Evolutionary conservation across 805 yeast species (phyloP).

Genomic region (Suhomyces sp.): DNA sequence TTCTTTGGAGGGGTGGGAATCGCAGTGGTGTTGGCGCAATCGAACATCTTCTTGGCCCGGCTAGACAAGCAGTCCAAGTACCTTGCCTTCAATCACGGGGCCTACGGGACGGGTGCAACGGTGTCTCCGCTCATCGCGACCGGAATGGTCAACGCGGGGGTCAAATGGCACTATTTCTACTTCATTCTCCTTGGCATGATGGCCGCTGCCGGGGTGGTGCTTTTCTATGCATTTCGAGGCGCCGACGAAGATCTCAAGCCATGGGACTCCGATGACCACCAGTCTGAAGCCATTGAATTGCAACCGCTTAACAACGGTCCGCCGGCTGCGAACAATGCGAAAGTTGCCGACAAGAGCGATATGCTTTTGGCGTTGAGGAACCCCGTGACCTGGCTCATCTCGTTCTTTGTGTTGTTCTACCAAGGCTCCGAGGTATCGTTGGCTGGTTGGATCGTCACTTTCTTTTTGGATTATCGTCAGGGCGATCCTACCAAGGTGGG

Average conservation of each 20-base stretch:
- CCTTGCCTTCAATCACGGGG: conserved; percentile 63
- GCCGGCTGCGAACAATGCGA: not conserved
- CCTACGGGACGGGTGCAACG: conserved; percentile 72
- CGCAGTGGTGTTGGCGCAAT: conserved; percentile 49
- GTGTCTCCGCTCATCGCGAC: conserved; percentile 65
- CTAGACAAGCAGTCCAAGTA: conserved; percentile 53
- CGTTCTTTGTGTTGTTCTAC: conserved; percentile 56
- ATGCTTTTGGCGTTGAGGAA: conserved; percentile 39
- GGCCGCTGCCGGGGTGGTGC: conserved; percentile 26
- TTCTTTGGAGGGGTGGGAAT: conserved; percentile 59
- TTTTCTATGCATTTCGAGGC: conserved; percentile 45
- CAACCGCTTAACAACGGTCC: not conserved
- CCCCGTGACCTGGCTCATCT: conserved; percentile 44
- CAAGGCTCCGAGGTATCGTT: conserved; percentile 68
- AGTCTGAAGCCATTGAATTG: not conserved
- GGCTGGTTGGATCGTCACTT: conserved; percentile 72
- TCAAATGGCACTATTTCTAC: conserved; percentile 54
- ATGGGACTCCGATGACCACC: conserved; percentile 23
- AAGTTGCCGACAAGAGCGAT: conserved; percentile 14
- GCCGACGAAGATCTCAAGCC: conserved; percentile 45
- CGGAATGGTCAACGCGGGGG: conserved; percentile 45
- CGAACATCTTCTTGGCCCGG: conserved; percentile 49
- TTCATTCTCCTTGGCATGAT: conserved; percentile 45
- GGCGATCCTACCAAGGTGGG: conserved; percentile 50
- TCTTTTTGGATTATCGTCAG: conserved; percentile 51